Base-by-base conservation (phyloP, 108 stramenopile species). In the Discostella pseudostelligera region DNA sequence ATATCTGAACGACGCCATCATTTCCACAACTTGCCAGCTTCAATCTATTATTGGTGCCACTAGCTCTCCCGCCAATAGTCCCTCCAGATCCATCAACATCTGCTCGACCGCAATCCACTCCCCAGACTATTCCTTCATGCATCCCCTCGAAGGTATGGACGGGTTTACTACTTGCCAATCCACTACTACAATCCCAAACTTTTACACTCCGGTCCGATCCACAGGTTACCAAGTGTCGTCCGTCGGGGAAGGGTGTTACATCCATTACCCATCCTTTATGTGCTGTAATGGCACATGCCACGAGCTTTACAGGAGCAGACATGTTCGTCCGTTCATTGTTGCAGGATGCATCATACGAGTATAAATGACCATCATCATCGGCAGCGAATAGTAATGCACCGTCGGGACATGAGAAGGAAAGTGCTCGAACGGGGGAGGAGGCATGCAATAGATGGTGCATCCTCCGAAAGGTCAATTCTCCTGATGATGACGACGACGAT, bases 131-230 rank as follows among this genome's bases (percentile, higher is more conserved):
- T 3, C 74, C 74, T 40, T 65, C 44, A 37, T 75, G 66, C 24
- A 67, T 66, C 25, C 74, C 62, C 40, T 75, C 74, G 58, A 75
- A 75, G 9, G 74, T 68, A 75, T 75, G 74, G 35, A 75, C 62
- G 1, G 74, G 67, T 11, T 59, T 75, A 58, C 68, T 65, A 57
- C 75, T 69, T 13, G 62, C 62, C 19, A 76, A 69, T 46, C 75
- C 75, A 71, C 55, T 73, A 0, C 77, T 66, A 62, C 71, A 73
- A 62, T 78, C 77, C 77, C 77, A 78, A 12, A 78, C 72, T 26
- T 56, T 56, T 4, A 78, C 77, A 3, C 59, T 55, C 56, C 71
- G 39, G 60, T 78, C 77, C 8, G 77, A 73, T 20, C 77, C 77
- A 61, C 71, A 73, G 0, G 77, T 60, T 1, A 56, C 65, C 8